Evolutionary conservation across 345 rosid species (phyloP).

Genomic region (Psidium guajava): DNA sequence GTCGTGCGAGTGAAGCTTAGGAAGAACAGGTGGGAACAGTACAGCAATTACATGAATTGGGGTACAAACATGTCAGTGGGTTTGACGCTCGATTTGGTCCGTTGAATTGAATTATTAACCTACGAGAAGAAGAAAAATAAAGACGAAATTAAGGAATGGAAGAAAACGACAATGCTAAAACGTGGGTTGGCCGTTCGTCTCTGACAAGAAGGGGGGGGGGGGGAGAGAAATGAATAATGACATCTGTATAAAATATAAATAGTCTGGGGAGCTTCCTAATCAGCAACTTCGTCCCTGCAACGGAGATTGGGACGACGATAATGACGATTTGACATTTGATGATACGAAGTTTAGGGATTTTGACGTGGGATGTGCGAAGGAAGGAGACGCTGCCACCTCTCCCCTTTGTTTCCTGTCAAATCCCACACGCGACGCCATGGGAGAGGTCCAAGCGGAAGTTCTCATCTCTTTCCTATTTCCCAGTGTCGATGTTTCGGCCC

Average conservation of each 20-base stretch:
- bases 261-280: background rate
- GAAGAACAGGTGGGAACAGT: background rate
- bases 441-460: rapidly evolving
- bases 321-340: background rate
- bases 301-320: background rate
- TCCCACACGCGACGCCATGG: background rate
- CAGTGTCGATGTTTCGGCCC: too few relatives aligned
- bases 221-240: background rate
- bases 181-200: too few relatives aligned
- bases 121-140: background rate
- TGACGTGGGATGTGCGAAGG: background rate
- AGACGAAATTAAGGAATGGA: background rate
- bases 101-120: background rate
- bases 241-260: too few relatives aligned
- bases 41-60: background rate
- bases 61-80: background rate
- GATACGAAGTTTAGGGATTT: background rate
- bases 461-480: too few relatives aligned
- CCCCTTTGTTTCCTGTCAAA: background rate
- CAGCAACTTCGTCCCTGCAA: background rate
- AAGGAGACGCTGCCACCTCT: background rate
- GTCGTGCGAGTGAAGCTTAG: background rate
- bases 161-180: background rate
- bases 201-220: background rate
- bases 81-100: background rate